A percentile compares a stretch with the other conserved stretches of the same genome.
These are phyloP conservation scores for Arthonia radiata DNA, from an alignment of 495 filamentous ascomycete genomes.

Conservation along the genomic window DNA sequence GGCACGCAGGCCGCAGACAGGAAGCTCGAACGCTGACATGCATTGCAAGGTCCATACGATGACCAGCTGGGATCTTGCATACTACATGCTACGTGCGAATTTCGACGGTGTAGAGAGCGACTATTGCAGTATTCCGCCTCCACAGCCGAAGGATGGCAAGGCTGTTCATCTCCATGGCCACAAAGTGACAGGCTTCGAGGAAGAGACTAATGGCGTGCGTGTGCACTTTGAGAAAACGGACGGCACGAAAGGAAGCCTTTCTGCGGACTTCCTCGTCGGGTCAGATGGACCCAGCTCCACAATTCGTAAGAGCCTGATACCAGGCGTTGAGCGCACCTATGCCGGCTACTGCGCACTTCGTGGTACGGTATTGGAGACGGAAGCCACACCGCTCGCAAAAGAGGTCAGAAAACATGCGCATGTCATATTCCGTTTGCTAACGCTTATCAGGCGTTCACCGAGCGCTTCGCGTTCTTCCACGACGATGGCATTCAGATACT, in stretches of 20 bases:
- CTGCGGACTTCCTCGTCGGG: constrained; percentile 24
- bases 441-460: constrained; percentile 9
- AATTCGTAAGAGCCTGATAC: constrained; percentile 21
- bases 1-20: too few relatives aligned
- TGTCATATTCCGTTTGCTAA: too few relatives aligned
- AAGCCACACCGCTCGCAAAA: too few relatives aligned
- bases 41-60: constrained; percentile 20
- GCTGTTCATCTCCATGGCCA: constrained; percentile 22
- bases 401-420: too few relatives aligned
- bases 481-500: constrained; percentile 19
- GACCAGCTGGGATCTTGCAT: constrained; percentile 30
- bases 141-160: constrained; percentile 11
- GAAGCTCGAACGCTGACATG: too few relatives aligned
- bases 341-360: constrained; percentile 30
- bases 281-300: constrained; percentile 32
- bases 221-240: constrained; percentile 15
- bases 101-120: constrained; percentile 25
- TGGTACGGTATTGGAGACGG: constrained; percentile 23
- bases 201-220: constrained; percentile 13
- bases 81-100: constrained; percentile 27
- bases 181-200: constrained; percentile 19
- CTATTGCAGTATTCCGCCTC: constrained; percentile 18
- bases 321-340: constrained; percentile 23
- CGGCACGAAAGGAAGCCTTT: too few relatives aligned
- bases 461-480: constrained; percentile 23